Evolutionary conservation across 208 protist species (phyloP).

Genomic region (Acanthamoeba royreba): DNA sequence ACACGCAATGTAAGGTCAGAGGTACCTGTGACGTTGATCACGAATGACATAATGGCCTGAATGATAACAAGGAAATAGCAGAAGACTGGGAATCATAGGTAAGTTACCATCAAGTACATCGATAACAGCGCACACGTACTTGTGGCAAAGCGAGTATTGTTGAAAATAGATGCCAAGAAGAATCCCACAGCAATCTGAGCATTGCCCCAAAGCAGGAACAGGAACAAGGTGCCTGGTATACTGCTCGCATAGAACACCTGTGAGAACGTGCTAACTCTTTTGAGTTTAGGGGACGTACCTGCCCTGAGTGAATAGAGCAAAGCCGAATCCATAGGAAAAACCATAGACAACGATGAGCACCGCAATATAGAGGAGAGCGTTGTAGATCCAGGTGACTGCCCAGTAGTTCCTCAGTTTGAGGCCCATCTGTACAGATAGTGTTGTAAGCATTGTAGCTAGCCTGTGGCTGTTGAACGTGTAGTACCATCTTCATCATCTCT

Average conservation of each 20-base stretch:
- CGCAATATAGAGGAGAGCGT: not conserved
- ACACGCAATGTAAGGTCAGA: not conserved
- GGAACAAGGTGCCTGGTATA: not conserved
- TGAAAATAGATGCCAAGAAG: conserved; percentile 20
- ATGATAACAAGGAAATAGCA: conserved; percentile 48
- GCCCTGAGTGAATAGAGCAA: conserved; percentile 35
- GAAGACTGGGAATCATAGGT: not conserved
- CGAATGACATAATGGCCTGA: conserved; percentile 3
- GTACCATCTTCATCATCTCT: conserved; percentile 57
- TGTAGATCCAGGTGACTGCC: conserved; percentile 13
- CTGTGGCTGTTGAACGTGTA: not conserved
- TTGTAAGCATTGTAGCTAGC: not conserved
- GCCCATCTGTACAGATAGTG: not conserved
- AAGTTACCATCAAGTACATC: not conserved
- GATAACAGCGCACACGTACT: not conserved
- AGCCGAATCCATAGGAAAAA: not conserved
- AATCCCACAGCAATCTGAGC: not conserved
- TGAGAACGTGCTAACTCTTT: not conserved
- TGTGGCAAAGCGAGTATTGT: conserved; percentile 27
- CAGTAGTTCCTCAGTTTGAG: conserved; percentile 48
- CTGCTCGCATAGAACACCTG: not conserved
- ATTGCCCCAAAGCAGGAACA: conserved; percentile 48
- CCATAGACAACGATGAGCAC: conserved; percentile 2
- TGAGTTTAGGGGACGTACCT: not conserved
- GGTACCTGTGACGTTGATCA: conserved; percentile 27